Conservation (phyloP, 2,329 filamentous ascomycete genomes). For the Phoma sp. region DNA sequence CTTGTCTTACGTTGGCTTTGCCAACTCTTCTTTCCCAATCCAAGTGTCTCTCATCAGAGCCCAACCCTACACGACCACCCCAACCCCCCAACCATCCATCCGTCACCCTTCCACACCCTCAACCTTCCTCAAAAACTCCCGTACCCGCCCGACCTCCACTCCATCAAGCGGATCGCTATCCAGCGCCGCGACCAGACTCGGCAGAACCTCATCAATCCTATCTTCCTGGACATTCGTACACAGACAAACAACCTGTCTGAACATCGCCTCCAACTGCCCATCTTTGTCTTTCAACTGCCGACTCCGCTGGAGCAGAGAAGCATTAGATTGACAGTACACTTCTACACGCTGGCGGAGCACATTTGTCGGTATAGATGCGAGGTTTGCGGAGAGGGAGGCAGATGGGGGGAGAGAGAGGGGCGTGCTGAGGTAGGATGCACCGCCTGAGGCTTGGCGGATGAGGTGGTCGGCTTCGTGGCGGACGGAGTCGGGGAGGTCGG, state of each 20-base stretch:
- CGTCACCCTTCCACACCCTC: constrained; percentile 62
- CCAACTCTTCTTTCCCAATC: too few species aligned
- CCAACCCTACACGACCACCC: too few species aligned
- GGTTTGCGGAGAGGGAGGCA: constrained; percentile 49
- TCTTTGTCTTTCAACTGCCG: constrained; percentile 78
- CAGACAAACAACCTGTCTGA: constrained; percentile 84
- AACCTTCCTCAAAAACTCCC: constrained; percentile 80
- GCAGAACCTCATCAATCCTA: constrained; percentile 81
- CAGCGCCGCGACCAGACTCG: constrained; percentile 82
- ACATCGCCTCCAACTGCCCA: constrained; percentile 84
- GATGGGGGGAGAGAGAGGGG: constrained; percentile 26
- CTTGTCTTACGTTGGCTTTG: too few species aligned
- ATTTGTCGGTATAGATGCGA: constrained; percentile 41
- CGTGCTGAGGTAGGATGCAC: constrained; percentile 39
- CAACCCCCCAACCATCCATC: too few species aligned
- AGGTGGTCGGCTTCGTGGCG: constrained; percentile 41
- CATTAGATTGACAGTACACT: constrained; percentile 74
- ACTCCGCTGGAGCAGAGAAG: constrained; percentile 71
- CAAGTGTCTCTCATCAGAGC: too few species aligned
- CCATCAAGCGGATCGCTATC: constrained; percentile 79
- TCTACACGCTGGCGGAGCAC: constrained; percentile 70
- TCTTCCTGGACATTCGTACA: constrained; percentile 82
- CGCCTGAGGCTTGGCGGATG: constrained; percentile 39
- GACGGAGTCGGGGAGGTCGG: constrained; percentile 39
- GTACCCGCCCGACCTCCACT: constrained; percentile 76